phyloP scores from a whole-genome alignment of 176 grass and related monocot species.

The sorghum (Sorghum bicolor) region DNA sequence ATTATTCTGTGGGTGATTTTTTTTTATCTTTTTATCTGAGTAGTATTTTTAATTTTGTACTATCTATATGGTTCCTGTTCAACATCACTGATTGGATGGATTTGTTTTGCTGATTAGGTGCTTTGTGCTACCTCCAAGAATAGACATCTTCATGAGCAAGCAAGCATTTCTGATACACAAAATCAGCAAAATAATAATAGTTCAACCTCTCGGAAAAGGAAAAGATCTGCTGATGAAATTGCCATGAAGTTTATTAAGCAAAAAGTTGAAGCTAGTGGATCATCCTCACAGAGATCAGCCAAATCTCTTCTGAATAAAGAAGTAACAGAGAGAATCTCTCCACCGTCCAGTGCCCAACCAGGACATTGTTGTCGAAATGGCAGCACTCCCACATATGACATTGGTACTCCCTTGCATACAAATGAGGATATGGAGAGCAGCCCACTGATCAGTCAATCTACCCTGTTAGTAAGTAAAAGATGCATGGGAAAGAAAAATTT shows the following conservation, averaged over 20 bases:
- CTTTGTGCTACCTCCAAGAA: conserved; percentile 55
- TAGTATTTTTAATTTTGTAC: not conserved
- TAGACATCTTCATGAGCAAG: conserved; percentile 33
- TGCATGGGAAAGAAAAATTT: conserved; percentile 52
- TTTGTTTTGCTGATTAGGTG: conserved; percentile 50
- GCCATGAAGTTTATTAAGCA: conserved; percentile 30
- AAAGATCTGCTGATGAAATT: conserved; percentile 41
- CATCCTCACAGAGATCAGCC: conserved; percentile 4
- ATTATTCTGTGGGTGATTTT: conserved; percentile 22
- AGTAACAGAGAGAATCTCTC: conserved; percentile 16
- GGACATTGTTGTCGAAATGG: not conserved
- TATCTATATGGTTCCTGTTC: not conserved
- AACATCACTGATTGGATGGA: conserved; percentile 6
- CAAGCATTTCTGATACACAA: conserved; percentile 17
- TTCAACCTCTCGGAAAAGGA: conserved; percentile 52
- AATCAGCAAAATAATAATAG: conserved; percentile 34
- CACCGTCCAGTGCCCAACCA: not conserved
- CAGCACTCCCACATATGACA: not conserved
- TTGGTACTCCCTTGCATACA: not conserved
- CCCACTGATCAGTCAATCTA: conserved; percentile 41
- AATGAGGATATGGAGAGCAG: conserved; percentile 22
- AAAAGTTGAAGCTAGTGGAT: conserved; percentile 15
- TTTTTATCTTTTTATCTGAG: conserved; percentile 1
- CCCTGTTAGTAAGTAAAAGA: conserved; percentile 38
- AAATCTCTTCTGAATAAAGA: conserved; percentile 25